phyloP scores from a whole-genome alignment of 2,329 filamentous ascomycete genomes.

The Coccinonectria pachysandricola region DNA sequence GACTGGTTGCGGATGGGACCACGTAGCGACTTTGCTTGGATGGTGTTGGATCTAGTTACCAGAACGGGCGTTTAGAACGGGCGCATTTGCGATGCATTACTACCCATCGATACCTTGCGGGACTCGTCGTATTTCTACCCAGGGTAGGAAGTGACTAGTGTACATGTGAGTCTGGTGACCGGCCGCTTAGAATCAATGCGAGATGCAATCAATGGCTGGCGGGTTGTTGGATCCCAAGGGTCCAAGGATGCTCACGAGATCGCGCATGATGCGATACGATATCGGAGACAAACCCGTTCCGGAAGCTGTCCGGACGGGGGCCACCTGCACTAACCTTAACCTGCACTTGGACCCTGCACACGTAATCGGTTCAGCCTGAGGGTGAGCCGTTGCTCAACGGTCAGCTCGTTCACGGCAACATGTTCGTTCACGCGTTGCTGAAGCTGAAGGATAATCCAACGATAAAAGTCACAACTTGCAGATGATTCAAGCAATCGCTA shows the following conservation, averaged over 20 bases:
- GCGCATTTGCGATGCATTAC: constrained; percentile 7
- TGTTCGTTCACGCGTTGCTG: too few relatives aligned
- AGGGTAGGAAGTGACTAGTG: constrained; percentile 6
- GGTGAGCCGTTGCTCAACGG: constrained; percentile 1
- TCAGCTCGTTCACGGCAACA: constrained; percentile 1
- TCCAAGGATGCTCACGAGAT: constrained; percentile 18
- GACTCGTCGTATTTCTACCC: constrained; percentile 4
- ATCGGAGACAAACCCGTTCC: constrained; percentile 19
- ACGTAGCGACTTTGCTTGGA: too few relatives aligned
- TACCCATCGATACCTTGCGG: constrained; percentile 10
- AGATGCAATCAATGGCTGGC: too few relatives aligned
- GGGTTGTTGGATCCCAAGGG: too few relatives aligned
- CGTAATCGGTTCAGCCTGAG: constrained; percentile 3
- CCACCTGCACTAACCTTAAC: too few relatives aligned
- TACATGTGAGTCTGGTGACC: constrained; percentile 1
- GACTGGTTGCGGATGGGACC: too few relatives aligned
- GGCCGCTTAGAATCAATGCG: constrained; percentile 3
- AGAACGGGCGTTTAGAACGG: constrained; percentile 2
- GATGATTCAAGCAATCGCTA: constrained; percentile 13
- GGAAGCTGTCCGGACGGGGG: constrained; percentile 1
- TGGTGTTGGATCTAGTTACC: constrained; percentile 1
- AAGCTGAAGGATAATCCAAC: constrained; percentile 1
- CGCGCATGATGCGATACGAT: constrained; percentile 15
- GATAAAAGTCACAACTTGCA: constrained; percentile 10
- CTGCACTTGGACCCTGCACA: too few relatives aligned